Percentiles rank a stretch among this genome's conserved stretches.
phyloP scores from a whole-genome alignment of 139 green algal species.

The Chlorella sorokiniana region DNA sequence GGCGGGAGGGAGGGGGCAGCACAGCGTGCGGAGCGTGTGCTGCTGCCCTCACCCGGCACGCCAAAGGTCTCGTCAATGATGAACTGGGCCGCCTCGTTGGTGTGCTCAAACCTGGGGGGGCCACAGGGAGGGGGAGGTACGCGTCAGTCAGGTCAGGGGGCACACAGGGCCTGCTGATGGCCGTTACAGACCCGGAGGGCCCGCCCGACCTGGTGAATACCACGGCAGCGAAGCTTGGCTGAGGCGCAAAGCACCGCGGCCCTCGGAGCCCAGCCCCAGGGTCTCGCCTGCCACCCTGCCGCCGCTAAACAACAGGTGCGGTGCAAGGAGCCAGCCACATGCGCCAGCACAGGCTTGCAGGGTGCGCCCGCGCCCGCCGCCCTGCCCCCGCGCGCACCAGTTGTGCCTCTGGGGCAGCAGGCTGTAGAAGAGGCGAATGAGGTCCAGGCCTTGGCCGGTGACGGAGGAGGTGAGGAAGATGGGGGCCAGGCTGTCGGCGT shows the following conservation, averaged over 20 bases:
- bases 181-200: no score
- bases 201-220: no score
- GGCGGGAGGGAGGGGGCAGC: not conserved
- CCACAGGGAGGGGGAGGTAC: no score
- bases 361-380: not conserved
- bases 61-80: slow-evolving; percentile 91
- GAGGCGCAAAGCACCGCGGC: not conserved
- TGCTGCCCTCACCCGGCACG: slow-evolving; percentile 55
- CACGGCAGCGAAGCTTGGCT: not conserved
- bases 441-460: slow-evolving; percentile 81
- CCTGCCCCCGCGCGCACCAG: slow-evolving; percentile 65
- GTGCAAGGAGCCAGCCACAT: not conserved
- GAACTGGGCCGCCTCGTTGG: slow-evolving; percentile 65
- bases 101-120: not conserved
- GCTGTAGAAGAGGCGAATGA: slow-evolving; percentile 88
- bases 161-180: no score
- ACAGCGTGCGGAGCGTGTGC: not conserved
- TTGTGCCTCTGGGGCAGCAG: slow-evolving; percentile 83
- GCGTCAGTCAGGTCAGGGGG: not conserved
- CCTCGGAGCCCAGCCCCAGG: not conserved
- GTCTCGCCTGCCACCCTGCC: not conserved
- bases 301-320: no score
- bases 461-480: slow-evolving; percentile 91
- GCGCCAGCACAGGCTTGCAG: not conserved
- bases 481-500: slow-evolving; percentile 81